phyloP scores from a whole-genome alignment of 108 stramenopile genomes.

The Phaeodactylum tricornutum region DNA sequence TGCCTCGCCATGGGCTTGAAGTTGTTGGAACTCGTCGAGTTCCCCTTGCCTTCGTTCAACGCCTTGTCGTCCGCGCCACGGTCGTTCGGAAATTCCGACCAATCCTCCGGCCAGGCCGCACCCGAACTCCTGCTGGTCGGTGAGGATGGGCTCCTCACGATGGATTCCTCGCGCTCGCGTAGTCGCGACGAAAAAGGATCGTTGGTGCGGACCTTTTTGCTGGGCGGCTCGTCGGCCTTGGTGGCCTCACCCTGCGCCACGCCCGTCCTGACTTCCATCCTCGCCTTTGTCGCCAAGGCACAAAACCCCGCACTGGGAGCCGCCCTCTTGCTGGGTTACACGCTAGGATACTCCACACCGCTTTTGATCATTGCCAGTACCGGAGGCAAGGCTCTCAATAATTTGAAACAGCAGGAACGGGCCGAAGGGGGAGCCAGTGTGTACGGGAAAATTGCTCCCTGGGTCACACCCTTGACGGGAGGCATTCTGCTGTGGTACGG shows the following conservation, averaged over 20 bases:
- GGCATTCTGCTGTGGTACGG: slow-evolving; percentile 70
- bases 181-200: slow-evolving; percentile 22
- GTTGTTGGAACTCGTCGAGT: slow-evolving; percentile 50
- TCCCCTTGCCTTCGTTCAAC: slow-evolving; percentile 38
- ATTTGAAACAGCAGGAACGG: slow-evolving; percentile 30
- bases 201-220: slow-evolving; percentile 58
- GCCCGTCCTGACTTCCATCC: slow-evolving; percentile 66
- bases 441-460: slow-evolving; percentile 37
- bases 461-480: slow-evolving; percentile 67
- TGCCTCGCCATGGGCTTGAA: slow-evolving; percentile 72
- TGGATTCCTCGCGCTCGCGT: background rate
- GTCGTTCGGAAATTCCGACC: background rate
- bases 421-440: slow-evolving; percentile 20
- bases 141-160: slow-evolving; percentile 15
- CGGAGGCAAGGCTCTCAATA: slow-evolving; percentile 62
- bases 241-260: slow-evolving; percentile 78
- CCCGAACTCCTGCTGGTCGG: slow-evolving; percentile 23
- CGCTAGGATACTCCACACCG: slow-evolving; percentile 71
- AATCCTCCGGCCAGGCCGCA: background rate
- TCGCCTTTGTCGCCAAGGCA: slow-evolving; percentile 67
- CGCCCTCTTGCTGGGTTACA: slow-evolving; percentile 54
- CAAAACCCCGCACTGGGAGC: slow-evolving; percentile 43
- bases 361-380: slow-evolving; percentile 58
- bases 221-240: slow-evolving; percentile 74
- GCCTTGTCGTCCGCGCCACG: background rate